Conservation (phyloP, 2,329 filamentous ascomycete species). For the Podosphaera leucotricha region DNA sequence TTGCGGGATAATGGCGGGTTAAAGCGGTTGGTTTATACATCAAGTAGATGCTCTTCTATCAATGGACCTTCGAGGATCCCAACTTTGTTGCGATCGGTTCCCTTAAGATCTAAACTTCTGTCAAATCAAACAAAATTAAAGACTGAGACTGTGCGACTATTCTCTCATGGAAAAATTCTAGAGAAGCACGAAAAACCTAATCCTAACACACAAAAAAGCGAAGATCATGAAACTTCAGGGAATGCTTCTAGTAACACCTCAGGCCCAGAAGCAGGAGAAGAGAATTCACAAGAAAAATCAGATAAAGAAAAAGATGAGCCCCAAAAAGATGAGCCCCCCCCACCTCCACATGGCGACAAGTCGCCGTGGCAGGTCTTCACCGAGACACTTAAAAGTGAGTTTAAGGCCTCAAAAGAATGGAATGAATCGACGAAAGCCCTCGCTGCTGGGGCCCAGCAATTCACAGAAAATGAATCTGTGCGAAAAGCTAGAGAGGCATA, state of each 20-base stretch:
- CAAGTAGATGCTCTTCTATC: neutral
- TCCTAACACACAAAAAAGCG: slow-evolving; percentile 10
- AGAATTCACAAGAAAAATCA: slow-evolving; percentile 17
- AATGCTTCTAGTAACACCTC: slow-evolving; percentile 7
- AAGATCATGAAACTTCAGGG: slow-evolving; percentile 7
- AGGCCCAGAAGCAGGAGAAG: slow-evolving; percentile 6
- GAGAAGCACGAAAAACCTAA: neutral
- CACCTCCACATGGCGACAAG: slow-evolving; percentile 94
- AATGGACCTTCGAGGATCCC: slow-evolving; percentile 14
- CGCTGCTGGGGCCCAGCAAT: slow-evolving; percentile 68
- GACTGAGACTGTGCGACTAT: neutral
- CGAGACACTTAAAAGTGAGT: slow-evolving; percentile 82
- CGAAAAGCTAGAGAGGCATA: slow-evolving; percentile 70
- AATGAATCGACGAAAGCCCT: slow-evolving; percentile 96
- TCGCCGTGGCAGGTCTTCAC: slow-evolving; percentile 97
- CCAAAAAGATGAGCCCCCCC: slow-evolving; percentile 45
- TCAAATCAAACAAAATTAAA: slow-evolving; percentile 10
- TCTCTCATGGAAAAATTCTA: neutral
- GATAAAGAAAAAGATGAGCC: neutral
- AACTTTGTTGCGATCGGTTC: slow-evolving; percentile 18
- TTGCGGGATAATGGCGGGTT: slow-evolving; percentile 1
- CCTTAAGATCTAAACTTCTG: slow-evolving; percentile 18
- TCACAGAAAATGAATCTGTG: slow-evolving; percentile 80
- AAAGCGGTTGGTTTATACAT: neutral
- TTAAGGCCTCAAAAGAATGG: slow-evolving; percentile 96